These are phyloP conservation scores for Candida chilensis DNA, from an alignment of 805 yeast genomes.

Conservation along the genomic window DNA sequence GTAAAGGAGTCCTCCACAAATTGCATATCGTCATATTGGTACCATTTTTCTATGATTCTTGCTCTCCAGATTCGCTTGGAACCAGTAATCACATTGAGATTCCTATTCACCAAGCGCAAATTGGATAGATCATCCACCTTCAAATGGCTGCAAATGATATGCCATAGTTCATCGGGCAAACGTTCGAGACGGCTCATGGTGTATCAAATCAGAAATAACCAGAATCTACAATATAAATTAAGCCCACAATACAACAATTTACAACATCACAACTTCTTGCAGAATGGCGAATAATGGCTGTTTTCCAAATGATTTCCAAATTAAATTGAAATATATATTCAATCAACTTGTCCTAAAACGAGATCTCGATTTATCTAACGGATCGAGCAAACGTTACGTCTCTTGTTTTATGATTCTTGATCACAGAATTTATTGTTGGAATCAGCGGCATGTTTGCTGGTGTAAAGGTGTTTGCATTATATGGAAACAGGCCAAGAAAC, in stretches of 20 bases:
- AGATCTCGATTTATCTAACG: no score
- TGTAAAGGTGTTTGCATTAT: not conserved
- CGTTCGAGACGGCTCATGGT: not conserved
- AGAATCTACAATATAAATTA: not conserved
- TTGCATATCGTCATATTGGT: slow-evolving; percentile 1
- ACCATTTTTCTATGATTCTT: slow-evolving; percentile 1
- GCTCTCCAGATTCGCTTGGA: slow-evolving; percentile 3
- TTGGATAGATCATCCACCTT: not conserved
- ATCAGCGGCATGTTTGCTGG: no score
- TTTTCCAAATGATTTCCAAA: no score
- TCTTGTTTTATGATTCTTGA: no score
- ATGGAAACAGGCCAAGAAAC: not conserved
- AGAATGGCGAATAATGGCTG: not conserved
- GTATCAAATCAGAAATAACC: no score
- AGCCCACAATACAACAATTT: not conserved
- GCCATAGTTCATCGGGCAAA: slow-evolving; percentile 3
- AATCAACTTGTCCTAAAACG: no score
- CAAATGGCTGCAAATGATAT: slow-evolving; percentile 1
- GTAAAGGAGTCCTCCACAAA: not conserved
- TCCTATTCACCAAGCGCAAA: slow-evolving; percentile 1
- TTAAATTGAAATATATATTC: no score
- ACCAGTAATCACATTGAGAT: slow-evolving; percentile 1
- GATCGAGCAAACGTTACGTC: no score
- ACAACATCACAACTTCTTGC: not conserved
- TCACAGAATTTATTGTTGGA: no score